A percentile compares a stretch with the other conserved stretches of the same genome.
Evolutionary conservation across 2,329 filamentous ascomycete genomes (phyloP).

Genomic region (Aureobasidium uvarum): DNA sequence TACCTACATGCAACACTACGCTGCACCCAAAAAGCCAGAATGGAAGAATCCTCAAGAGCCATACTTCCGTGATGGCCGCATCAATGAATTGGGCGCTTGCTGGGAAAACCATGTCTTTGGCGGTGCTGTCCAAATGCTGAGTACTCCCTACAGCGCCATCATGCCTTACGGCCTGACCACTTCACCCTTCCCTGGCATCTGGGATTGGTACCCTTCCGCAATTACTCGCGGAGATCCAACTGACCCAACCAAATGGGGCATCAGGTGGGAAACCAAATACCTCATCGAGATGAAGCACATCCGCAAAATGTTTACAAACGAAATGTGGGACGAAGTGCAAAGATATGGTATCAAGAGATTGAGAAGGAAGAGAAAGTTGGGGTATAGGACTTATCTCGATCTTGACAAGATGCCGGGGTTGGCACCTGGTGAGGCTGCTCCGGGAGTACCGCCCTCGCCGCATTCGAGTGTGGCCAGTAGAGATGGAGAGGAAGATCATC

Average conservation of each 20-base stretch:
- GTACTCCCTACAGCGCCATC: neutral
- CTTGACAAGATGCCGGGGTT: neutral
- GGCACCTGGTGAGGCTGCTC: neutral
- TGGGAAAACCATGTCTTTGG: slow-evolving; percentile 5
- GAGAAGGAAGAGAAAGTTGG: slow-evolving; percentile 7
- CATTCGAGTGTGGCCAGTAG: neutral
- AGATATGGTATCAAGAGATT: slow-evolving; percentile 2
- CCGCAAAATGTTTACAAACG: neutral
- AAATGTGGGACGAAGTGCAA: neutral
- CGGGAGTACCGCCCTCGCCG: neutral
- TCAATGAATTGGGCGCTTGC: neutral
- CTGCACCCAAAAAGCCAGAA: neutral
- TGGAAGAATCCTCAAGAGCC: neutral
- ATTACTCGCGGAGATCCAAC: neutral
- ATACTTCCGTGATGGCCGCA: neutral
- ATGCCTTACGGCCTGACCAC: neutral
- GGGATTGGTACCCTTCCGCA: neutral
- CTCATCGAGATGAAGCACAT: neutral
- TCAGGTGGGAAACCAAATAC: neutral
- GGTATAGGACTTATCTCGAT: neutral
- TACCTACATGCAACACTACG: neutral
- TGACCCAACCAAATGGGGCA: neutral
- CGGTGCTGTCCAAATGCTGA: neutral
- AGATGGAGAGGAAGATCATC: neutral
- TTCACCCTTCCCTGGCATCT: neutral